These are phyloP conservation scores for Coniella vitis DNA, from an alignment of 2,329 filamentous ascomycete genomes.

Conservation along the genomic window DNA sequence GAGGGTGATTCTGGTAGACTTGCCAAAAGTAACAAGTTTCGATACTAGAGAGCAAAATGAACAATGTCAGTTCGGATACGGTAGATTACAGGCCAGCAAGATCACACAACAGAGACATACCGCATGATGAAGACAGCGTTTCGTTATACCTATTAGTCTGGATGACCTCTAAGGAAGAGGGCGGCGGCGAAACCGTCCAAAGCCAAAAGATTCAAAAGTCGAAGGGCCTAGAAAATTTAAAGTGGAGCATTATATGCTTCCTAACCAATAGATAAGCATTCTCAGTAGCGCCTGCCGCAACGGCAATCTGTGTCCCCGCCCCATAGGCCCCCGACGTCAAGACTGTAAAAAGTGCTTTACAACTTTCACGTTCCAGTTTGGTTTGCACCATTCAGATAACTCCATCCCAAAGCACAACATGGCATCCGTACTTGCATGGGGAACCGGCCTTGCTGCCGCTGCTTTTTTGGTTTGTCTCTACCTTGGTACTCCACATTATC, in stretches of 20 bases:
- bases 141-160: no score
- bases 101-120: slow-evolving; percentile 18
- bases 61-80: no score
- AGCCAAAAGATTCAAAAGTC: background rate
- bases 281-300: background rate
- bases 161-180: no score
- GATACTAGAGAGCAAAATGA: slow-evolving; percentile 30
- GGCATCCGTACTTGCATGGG: slow-evolving; percentile 53
- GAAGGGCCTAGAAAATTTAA: slow-evolving; percentile 4
- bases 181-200: no score
- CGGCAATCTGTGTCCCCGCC: background rate
- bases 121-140: slow-evolving; percentile 18
- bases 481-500: background rate
- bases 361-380: no score
- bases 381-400: no score
- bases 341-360: slow-evolving; percentile 13
- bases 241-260: background rate
- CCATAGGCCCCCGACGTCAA: background rate
- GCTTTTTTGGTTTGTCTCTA: slow-evolving; percentile 50
- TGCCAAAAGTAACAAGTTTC: slow-evolving; percentile 67
- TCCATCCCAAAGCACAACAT: slow-evolving; percentile 30
- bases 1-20: background rate
- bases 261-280: slow-evolving; percentile 6
- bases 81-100: background rate
- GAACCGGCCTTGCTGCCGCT: slow-evolving; percentile 55